phyloP scores from a whole-genome alignment of 139 green algal species.

The Chloropicon primus region DNA sequence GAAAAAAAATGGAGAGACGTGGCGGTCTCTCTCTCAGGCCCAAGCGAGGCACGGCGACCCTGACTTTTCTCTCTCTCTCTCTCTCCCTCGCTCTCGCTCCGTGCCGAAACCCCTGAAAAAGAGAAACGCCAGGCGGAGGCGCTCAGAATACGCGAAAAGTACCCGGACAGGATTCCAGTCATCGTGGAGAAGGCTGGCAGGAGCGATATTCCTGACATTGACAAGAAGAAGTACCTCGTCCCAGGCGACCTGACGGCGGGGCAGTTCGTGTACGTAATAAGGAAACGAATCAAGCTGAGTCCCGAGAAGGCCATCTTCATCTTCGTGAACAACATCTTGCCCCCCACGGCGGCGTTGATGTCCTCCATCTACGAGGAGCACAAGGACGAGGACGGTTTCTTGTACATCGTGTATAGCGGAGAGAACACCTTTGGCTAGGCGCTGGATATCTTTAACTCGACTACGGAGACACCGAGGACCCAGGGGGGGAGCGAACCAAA shows the following conservation, averaged over 20 bases:
- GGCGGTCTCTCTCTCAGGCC: not conserved
- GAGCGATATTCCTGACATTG: slow-evolving; percentile 95
- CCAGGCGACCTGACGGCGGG: slow-evolving; percentile 91
- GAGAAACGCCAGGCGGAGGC: slow-evolving; percentile 90
- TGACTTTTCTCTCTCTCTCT: not conserved
- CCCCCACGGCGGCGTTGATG: slow-evolving; percentile 93
- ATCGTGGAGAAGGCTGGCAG: slow-evolving; percentile 94
- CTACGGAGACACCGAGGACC: too few relatives aligned
- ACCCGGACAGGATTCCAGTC: slow-evolving; percentile 87
- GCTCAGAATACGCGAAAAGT: slow-evolving; percentile 90
- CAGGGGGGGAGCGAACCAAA: too few relatives aligned
- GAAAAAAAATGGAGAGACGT: not conserved
- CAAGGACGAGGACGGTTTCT: slow-evolving; percentile 96
- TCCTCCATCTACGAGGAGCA: slow-evolving; percentile 94
- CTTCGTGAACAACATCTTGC: slow-evolving; percentile 94
- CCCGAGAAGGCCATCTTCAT: slow-evolving; percentile 98
- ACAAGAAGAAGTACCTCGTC: slow-evolving; percentile 99
- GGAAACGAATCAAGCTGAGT: slow-evolving; percentile 90
- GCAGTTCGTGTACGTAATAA: slow-evolving; percentile 99
- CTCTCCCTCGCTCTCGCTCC: not conserved
- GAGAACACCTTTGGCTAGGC: slow-evolving; percentile 44
- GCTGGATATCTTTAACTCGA: too few relatives aligned
- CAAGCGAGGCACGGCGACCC: not conserved
- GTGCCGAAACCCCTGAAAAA: slow-evolving; percentile 27
- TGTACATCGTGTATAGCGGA: slow-evolving; percentile 89